A percentile compares a stretch with the other conserved stretches of the same genome.
These are phyloP conservation scores for Jatropha multifida DNA, from an alignment of 441 rosid species.

Conservation along the genomic window DNA sequence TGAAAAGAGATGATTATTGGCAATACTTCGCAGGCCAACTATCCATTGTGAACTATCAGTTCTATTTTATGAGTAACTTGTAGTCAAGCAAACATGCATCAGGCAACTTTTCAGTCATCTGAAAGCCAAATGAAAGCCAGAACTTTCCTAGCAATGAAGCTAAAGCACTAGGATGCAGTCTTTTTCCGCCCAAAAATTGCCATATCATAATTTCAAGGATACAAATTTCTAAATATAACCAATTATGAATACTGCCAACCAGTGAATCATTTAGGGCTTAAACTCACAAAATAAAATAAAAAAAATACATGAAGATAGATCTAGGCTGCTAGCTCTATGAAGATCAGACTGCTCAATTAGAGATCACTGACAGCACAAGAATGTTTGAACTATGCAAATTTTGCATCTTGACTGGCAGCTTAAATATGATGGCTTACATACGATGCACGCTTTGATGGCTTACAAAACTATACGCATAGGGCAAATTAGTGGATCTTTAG, in stretches of 20 bases:
- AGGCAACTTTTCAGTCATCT: not conserved
- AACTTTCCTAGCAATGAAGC: not conserved
- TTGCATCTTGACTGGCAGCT: not conserved
- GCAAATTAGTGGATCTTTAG: not conserved
- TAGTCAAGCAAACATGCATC: not conserved
- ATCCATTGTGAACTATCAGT: not conserved
- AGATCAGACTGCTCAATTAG: not conserved
- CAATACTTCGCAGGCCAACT: not conserved
- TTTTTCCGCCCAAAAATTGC: not conserved
- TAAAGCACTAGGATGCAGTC: not conserved
- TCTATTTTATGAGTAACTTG: not conserved
- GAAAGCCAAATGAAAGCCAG: constrained; percentile 5
- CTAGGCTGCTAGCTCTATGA: not conserved
- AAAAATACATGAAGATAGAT: not conserved
- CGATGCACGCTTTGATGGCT: not conserved
- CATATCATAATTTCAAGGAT: not conserved
- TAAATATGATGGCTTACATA: not conserved
- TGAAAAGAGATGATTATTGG: not conserved
- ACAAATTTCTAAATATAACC: not conserved
- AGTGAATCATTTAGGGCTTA: not conserved
- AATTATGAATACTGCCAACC: not conserved
- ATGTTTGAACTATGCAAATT: not conserved
- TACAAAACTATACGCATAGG: not conserved
- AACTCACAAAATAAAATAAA: not conserved
- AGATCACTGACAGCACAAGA: not conserved